These are phyloP conservation scores for Clarireedia monteithiana DNA, from an alignment of 2,329 filamentous ascomycete genomes.

Conservation along the genomic window DNA sequence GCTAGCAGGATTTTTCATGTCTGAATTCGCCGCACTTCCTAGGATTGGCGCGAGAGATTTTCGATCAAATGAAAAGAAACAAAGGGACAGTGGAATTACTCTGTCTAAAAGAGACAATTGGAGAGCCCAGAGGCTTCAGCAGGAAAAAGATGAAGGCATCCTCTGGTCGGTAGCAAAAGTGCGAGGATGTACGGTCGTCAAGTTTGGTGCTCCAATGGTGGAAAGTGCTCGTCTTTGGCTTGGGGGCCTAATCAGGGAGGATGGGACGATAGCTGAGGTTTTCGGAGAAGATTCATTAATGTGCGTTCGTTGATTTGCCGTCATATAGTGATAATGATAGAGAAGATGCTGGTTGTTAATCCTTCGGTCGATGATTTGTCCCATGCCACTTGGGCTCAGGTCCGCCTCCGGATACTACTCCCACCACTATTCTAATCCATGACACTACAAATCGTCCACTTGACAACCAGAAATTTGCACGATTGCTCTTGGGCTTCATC, in stretches of 20 bases:
- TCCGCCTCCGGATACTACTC: no score
- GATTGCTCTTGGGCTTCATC: no score
- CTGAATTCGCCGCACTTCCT: conserved; percentile 70
- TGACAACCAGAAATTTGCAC: no score
- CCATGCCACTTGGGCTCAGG: no score
- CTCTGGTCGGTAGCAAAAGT: conserved; percentile 79
- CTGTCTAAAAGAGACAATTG: conserved; percentile 41
- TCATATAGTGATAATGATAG: background rate
- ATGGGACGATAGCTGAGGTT: conserved; percentile 59
- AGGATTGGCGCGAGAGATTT: conserved; percentile 80
- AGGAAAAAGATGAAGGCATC: conserved; percentile 53
- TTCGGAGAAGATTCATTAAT: conserved; percentile 80
- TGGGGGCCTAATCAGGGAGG: conserved; percentile 61
- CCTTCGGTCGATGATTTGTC: no score
- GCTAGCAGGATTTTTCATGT: conserved; percentile 66
- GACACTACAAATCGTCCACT: no score
- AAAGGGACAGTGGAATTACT: conserved; percentile 31
- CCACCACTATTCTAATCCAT: no score
- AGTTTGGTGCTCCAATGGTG: conserved; percentile 76
- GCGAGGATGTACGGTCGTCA: conserved; percentile 79
- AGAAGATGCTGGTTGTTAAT: no score
- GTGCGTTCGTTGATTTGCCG: conserved; percentile 52
- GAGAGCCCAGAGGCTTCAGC: conserved; percentile 45
- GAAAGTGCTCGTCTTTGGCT: conserved; percentile 80
- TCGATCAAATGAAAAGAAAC: conserved; percentile 44